Conservation (phyloP, 1,284 basidiomycete genomes). For the Cryptococcus sp. region DNA sequence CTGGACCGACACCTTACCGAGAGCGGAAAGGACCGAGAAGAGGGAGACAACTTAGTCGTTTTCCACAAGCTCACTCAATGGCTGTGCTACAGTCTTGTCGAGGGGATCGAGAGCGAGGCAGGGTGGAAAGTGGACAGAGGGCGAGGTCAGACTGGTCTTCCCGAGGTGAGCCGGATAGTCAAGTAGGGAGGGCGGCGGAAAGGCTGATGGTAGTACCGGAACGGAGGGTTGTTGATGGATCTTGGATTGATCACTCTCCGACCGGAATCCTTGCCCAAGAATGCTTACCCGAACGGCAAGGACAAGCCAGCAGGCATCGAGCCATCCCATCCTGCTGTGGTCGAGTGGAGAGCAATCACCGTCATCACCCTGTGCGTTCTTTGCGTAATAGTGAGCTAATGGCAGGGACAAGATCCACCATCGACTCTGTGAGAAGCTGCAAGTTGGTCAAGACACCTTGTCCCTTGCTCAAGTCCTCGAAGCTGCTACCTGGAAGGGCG, state of each 20-base stretch:
- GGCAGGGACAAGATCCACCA: constrained; percentile 71
- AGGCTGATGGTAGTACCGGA: constrained; percentile 71
- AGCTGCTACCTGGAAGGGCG: constrained; percentile 93
- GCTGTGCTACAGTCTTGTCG: constrained; percentile 81
- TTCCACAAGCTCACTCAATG: constrained; percentile 96
- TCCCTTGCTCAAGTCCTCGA: constrained; percentile 84
- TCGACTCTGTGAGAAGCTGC: constrained; percentile 59
- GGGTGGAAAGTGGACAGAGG: constrained; percentile 66
- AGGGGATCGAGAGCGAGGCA: constrained; percentile 69
- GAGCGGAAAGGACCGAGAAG: constrained; percentile 22
- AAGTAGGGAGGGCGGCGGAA: constrained; percentile 36
- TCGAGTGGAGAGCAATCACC: constrained; percentile 94
- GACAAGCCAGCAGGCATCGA: constrained; percentile 54
- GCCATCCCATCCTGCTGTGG: constrained; percentile 75
- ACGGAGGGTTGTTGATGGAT: constrained; percentile 85
- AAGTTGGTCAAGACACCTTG: constrained; percentile 48
- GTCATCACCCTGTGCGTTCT: constrained; percentile 74
- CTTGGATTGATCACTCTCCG: constrained; percentile 61
- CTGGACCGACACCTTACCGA: constrained; percentile 44
- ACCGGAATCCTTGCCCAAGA: constrained; percentile 46
- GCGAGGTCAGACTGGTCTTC: constrained; percentile 49
- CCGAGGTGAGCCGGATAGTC: constrained; percentile 31
- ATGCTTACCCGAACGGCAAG: constrained; percentile 31
- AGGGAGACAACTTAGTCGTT: constrained; percentile 70
- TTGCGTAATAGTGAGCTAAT: neutral